phyloP scores from a whole-genome alignment of 306 rosid species.

The Elaeagnus macrophylla region DNA sequence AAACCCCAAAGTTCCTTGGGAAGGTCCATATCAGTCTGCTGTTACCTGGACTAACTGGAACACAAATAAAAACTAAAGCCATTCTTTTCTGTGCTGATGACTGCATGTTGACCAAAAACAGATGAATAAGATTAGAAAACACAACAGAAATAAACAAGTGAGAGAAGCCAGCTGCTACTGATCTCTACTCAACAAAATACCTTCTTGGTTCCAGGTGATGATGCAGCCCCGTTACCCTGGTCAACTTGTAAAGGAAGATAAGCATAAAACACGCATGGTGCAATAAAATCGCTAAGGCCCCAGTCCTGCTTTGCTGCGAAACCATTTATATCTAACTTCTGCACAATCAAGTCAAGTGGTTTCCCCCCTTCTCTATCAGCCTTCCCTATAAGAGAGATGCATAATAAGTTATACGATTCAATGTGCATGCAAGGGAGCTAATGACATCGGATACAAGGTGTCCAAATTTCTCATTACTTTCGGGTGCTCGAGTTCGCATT shows the following conservation, averaged over 20 bases:
- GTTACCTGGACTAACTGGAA: slow-evolving; percentile 88
- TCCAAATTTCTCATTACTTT: slow-evolving; percentile 30
- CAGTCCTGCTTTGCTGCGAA: slow-evolving; percentile 43
- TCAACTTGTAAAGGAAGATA: slow-evolving; percentile 26
- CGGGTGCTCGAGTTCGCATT: slow-evolving; percentile 38
- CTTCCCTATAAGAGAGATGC: slow-evolving; percentile 37
- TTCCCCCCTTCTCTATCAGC: slow-evolving; percentile 93
- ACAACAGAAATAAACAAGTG: background rate
- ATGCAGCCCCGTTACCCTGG: slow-evolving; percentile 27
- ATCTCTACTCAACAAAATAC: slow-evolving; percentile 17
- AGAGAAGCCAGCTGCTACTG: background rate
- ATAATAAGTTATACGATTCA: slow-evolving; percentile 11
- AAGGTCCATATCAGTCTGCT: slow-evolving; percentile 88
- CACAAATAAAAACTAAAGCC: slow-evolving; percentile 49
- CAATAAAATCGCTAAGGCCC: slow-evolving; percentile 41
- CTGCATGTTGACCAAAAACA: slow-evolving; percentile 34
- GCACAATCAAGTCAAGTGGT: slow-evolving; percentile 55
- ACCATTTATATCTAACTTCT: slow-evolving; percentile 50
- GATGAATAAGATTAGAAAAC: slow-evolving; percentile 4
- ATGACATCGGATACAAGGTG: slow-evolving; percentile 4
- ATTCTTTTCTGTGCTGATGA: slow-evolving; percentile 27
- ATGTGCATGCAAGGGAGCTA: slow-evolving; percentile 9
- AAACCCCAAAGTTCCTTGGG: slow-evolving; percentile 69
- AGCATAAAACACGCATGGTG: slow-evolving; percentile 67
- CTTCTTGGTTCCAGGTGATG: slow-evolving; percentile 41